Percentiles rank a stretch among this genome's conserved stretches.
These are phyloP conservation scores for Piper longum DNA, from an alignment of 164 flowering plant genomes.

Conservation along the genomic window DNA sequence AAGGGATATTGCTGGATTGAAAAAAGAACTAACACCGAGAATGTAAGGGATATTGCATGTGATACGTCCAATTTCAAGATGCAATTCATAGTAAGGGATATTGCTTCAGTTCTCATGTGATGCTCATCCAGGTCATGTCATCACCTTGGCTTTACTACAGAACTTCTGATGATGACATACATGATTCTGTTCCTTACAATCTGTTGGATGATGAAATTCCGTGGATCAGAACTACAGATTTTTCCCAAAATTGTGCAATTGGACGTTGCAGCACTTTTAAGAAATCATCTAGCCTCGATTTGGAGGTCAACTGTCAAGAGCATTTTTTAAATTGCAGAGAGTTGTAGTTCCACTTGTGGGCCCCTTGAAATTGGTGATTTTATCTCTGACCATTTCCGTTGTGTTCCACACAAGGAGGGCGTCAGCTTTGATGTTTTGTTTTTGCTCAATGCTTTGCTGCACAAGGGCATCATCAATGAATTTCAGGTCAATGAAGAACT, in stretches of 20 bases:
- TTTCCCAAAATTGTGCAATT: constrained; percentile 61
- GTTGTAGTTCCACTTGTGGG: constrained; percentile 35
- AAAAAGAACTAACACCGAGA: constrained; percentile 21
- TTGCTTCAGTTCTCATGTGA: constrained; percentile 21
- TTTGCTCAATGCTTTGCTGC: constrained; percentile 64
- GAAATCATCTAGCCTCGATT: constrained; percentile 51
- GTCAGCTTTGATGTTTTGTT: constrained; percentile 54
- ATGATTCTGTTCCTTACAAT: constrained; percentile 47
- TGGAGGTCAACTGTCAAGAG: constrained; percentile 34
- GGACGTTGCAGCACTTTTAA: constrained; percentile 63
- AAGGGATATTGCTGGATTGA: constrained; percentile 44
- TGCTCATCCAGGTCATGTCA: constrained; percentile 57
- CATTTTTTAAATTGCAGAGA: constrained; percentile 38
- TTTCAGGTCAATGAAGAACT: constrained; percentile 52
- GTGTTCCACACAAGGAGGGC: constrained; percentile 28
- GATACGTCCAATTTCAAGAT: constrained; percentile 71
- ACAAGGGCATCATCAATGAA: constrained; percentile 66
- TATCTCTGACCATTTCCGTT: constrained; percentile 40
- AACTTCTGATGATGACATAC: constrained; percentile 85
- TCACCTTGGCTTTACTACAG: constrained; percentile 64
- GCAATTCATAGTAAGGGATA: constrained; percentile 62
- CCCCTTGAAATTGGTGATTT: constrained; percentile 37
- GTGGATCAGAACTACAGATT: constrained; percentile 92
- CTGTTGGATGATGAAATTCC: constrained; percentile 90
- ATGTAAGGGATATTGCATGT: constrained; percentile 23